Percentiles rank a stretch among this genome's conserved stretches.
Evolutionary conservation across 1,284 basidiomycete species (phyloP).

Genomic region (Ustilago shanxiensis): DNA sequence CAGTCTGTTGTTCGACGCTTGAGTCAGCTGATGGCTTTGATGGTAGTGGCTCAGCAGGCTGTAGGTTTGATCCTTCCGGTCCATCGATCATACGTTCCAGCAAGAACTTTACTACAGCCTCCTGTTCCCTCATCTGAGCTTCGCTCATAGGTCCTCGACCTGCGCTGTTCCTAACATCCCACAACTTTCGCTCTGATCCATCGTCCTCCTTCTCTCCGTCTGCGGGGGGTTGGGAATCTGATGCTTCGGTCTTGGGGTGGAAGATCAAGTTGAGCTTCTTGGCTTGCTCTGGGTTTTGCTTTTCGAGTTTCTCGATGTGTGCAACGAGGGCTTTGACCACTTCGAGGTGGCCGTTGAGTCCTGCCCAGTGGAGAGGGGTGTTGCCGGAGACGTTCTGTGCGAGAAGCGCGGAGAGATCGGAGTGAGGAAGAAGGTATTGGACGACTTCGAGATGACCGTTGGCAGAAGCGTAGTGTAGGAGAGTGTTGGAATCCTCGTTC

Average conservation of each 20-base stretch:
- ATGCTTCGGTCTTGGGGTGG: slow-evolving; percentile 23
- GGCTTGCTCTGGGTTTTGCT: slow-evolving; percentile 34
- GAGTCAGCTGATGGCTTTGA: slow-evolving; percentile 13
- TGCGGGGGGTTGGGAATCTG: slow-evolving; percentile 4
- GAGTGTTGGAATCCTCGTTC: slow-evolving; percentile 61
- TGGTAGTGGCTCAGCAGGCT: slow-evolving; percentile 34
- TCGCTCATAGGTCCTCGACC: slow-evolving; percentile 69
- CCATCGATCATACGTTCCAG: slow-evolving; percentile 58
- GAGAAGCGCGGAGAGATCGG: slow-evolving; percentile 45
- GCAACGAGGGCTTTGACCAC: slow-evolving; percentile 55
- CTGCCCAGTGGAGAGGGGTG: slow-evolving; percentile 69
- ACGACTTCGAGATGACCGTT: slow-evolving; percentile 63
- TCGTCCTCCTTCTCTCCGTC: slow-evolving; percentile 44
- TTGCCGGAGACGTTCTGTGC: slow-evolving; percentile 65
- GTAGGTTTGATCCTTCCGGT: slow-evolving; percentile 26
- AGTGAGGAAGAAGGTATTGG: slow-evolving; percentile 46
- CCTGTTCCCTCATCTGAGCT: slow-evolving; percentile 67
- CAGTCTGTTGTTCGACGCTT: slow-evolving; percentile 24
- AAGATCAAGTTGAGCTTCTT: slow-evolving; percentile 38
- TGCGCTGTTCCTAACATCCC: slow-evolving; percentile 67
- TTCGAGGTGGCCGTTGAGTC: slow-evolving; percentile 65
- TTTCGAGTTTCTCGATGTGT: slow-evolving; percentile 57
- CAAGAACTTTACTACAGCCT: slow-evolving; percentile 64
- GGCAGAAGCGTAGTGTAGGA: slow-evolving; percentile 64
- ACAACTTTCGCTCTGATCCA: slow-evolving; percentile 58